Base-by-base conservation (phyloP, 192 early-diverging fungal species). In the Entomortierella lignicola region DNA sequence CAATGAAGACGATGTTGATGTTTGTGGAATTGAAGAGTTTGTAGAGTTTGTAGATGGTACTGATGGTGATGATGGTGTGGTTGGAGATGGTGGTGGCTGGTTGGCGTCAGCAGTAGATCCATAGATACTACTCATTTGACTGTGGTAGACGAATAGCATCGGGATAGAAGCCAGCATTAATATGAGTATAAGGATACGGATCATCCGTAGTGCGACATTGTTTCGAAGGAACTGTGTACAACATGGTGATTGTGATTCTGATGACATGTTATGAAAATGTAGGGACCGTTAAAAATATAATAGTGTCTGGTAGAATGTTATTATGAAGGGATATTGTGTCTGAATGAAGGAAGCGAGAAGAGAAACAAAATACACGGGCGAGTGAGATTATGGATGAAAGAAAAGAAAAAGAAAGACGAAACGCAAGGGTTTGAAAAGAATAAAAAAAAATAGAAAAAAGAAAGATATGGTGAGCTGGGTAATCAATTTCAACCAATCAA, bases 91-190 rank as follows among this genome's bases (percentile, higher is more conserved):
- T 23, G 7, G 44, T 47, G 57, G 57, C n/a, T n/a, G n/a, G 26
- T n/a, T 26, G 39, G 57, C 57, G 25, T n/a, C 39, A 15, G 57
- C 57, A 42, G n/a, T 59, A 17, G 37, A 23, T 3, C 39, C 39
- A 25, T 59, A 59, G 57, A 39, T 15, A 5, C 25, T 59, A 42
- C n/a, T 43, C 37, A 59, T 39, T 21, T 43, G 57, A 21, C 25
- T 20, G 42, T 59, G 57, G 25, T 59, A 59, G 18, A 59, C 57
- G 29, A 59, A 59, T 20, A 59, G 37, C 18, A 59, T 39, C 1
- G 57, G 57, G 18, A 59, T 8, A 6, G 57, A 18, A 1, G 23
- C 37, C 21, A 59, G 32, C n/a, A 29, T 59, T 8, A 59, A 18
- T 17, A 43, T 6, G 39, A 59, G 57, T 17, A 59, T 21, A 20